Evolutionary conservation across 768 basidiomycete species (phyloP), one percentile per base, ranked within the genome.

Genomic region (Leccinum pellstonianum): DNA sequence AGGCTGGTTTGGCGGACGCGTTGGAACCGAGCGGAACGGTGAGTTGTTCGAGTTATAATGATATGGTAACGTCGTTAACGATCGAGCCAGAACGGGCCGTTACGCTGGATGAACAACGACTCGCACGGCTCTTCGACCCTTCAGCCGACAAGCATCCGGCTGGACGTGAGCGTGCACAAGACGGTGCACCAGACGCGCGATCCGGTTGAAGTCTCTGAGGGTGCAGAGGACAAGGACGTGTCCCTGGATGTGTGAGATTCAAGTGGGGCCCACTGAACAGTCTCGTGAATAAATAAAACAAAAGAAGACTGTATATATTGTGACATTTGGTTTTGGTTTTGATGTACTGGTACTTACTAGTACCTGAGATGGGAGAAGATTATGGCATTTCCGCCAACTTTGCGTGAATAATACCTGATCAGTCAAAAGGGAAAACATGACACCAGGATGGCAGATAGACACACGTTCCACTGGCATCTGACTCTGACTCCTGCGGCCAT

Each of bases 101-200:
- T 68, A 1, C 11, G 25, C 2, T 68, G 58, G 64, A 9, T 38
- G 10, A 29, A 23, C 1, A 9, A 49, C 15, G 15, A 50, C 0
- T 51, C 41, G 6, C 53, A 19, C 6, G 17, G 7, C 11, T 27
- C 25, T 27, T 52, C 52, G 23, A 53, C 33, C 0, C 1, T 17
- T 11, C 58, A 59, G 19, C 47, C 51, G 3, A 25, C 41, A 4
- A 54, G 52, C 25, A 43, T 60, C 17, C 63, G 62, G 17, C 31
- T 43, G 41, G 41, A 19, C 41, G 41, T 56, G 3, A 29, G 58
- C 3, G 41, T 51, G 8, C 54, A 55, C 17, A 59, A 50, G 48
- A 41, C 58, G 2, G 23, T 33, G 6, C 21, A 38, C 8, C 43
- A 55, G 10, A n/a, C 8, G 9, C 48, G 5, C 21, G 47, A 60